Conservation (phyloP, 306 rosid species). For the Rubus parviflorus region DNA sequence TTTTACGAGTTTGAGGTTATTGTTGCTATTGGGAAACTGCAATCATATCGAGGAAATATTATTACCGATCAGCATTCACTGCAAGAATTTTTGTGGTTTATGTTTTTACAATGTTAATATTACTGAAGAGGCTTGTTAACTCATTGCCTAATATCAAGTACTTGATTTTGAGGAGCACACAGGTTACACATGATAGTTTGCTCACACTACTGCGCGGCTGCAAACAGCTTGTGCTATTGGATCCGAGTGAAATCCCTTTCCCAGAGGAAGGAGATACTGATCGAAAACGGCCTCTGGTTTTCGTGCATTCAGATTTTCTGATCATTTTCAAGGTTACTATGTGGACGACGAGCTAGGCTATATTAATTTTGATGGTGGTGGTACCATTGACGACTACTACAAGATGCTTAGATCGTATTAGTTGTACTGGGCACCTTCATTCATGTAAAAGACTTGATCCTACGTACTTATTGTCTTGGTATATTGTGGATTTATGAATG, state of each 20-base stretch:
- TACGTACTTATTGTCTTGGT: too few relatives aligned
- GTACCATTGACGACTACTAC: too few relatives aligned
- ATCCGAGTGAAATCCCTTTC: too few relatives aligned
- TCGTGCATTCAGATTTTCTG: not conserved
- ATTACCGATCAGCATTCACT: not conserved
- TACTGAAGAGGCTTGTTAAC: not conserved
- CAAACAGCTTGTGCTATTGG: not conserved
- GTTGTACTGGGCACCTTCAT: too few relatives aligned
- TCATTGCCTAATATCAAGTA: not conserved
- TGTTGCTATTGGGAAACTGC: not conserved
- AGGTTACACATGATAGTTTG: not conserved
- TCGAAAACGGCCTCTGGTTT: too few relatives aligned
- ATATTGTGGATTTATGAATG: too few relatives aligned
- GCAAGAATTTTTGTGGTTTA: not conserved
- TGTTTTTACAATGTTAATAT: not conserved
- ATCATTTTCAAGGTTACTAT: not conserved
- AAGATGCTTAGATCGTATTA: too few relatives aligned
- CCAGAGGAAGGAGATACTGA: too few relatives aligned
- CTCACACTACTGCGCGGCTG: not conserved
- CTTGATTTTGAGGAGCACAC: not conserved
- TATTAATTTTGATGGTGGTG: not conserved
- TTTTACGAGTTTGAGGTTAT: not conserved
- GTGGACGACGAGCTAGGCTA: not conserved
- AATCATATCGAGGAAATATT: not conserved
- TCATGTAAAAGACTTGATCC: too few relatives aligned